A percentile compares a stretch with the other conserved stretches of the same genome.
These are phyloP conservation scores for Aspergillus viridinutans DNA, from an alignment of 2,329 filamentous ascomycete species.

Conservation along the genomic window DNA sequence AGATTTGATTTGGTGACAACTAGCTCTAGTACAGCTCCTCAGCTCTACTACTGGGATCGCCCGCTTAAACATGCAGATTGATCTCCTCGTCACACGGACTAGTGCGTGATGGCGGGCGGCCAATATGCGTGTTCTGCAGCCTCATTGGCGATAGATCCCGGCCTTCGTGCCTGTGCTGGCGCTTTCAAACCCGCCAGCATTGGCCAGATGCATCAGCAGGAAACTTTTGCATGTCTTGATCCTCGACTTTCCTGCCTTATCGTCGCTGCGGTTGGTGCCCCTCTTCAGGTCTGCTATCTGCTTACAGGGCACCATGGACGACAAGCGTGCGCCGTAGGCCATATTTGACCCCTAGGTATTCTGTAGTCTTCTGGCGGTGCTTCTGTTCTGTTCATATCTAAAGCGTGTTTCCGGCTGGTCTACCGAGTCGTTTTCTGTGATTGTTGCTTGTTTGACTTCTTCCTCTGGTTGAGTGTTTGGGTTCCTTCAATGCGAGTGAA, in stretches of 20 bases:
- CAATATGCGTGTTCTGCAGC: conserved; percentile 13
- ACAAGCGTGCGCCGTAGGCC: conserved; percentile 10
- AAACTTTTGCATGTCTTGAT: conserved; percentile 22
- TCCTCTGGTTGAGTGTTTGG: conserved; percentile 5
- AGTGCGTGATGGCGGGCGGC: conserved; percentile 31
- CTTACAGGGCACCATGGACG: conserved; percentile 13
- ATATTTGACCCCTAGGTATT: neutral
- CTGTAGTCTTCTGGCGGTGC: neutral
- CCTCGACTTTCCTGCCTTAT: conserved; percentile 14
- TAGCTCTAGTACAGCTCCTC: neutral
- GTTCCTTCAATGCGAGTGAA: conserved; percentile 21
- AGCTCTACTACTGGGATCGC: conserved; percentile 3
- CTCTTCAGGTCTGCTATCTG: conserved; percentile 18
- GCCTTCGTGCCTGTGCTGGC: conserved; percentile 24
- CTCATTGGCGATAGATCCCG: conserved; percentile 27
- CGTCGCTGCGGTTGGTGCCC: conserved; percentile 21
- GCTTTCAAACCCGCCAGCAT: conserved; percentile 31
- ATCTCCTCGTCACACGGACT: conserved; percentile 27
- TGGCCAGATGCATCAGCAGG: conserved; percentile 32
- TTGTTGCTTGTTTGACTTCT: conserved; percentile 12
- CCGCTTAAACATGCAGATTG: conserved; percentile 25
- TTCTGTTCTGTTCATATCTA: conserved; percentile 25
- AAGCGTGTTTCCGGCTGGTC: conserved; percentile 20
- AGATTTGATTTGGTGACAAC: neutral
- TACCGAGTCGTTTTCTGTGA: conserved; percentile 16